phyloP scores from a whole-genome alignment of 2,329 filamentous ascomycete species.

The Botrytis fabae region DNA sequence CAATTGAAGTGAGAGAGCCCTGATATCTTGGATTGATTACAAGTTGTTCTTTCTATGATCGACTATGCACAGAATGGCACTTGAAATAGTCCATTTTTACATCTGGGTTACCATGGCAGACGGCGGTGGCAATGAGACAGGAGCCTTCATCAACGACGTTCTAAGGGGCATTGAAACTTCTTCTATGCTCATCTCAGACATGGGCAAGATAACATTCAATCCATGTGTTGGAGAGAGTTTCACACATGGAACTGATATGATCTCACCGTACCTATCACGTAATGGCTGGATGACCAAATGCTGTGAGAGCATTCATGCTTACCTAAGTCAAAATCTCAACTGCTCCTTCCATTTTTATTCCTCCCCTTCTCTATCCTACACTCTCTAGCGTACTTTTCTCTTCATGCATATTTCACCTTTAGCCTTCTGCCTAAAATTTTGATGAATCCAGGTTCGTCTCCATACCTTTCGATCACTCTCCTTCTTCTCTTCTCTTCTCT shows the following conservation, averaged over 20 bases:
- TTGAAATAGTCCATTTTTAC: neutral
- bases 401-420: neutral
- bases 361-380: neutral
- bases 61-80: neutral
- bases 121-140: neutral
- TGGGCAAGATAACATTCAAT: neutral
- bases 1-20: neutral
- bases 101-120: neutral
- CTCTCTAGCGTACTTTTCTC: neutral
- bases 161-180: neutral
- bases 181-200: neutral
- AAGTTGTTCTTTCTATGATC: neutral
- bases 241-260: neutral
- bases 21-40: neutral
- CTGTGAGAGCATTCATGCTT: neutral
- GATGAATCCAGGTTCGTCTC: neutral
- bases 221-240: no score
- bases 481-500: neutral
- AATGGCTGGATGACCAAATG: neutral
- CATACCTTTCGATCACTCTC: neutral
- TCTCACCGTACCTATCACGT: neutral
- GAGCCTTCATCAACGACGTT: no score
- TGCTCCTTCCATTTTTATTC: neutral
- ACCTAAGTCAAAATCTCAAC: neutral
- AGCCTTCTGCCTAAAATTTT: neutral